Evolutionary conservation across 768 basidiomycete genomes (phyloP).

Genomic region (Lactarius vividus): DNA sequence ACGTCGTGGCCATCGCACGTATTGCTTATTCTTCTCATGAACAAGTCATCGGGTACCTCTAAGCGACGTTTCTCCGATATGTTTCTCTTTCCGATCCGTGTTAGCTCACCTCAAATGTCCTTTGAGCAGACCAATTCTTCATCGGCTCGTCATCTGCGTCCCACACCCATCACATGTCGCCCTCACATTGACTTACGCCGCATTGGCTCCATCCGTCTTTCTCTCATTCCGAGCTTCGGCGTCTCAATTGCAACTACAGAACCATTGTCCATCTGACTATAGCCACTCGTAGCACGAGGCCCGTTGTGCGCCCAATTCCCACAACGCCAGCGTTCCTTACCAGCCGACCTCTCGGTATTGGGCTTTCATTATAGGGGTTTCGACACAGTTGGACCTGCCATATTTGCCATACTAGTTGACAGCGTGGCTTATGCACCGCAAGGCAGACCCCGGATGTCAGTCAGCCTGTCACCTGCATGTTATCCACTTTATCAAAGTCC

Average conservation of each 20-base stretch:
- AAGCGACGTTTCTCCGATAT: constrained; percentile 1
- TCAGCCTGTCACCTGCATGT: background rate
- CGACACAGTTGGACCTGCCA: background rate
- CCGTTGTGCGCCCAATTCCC: background rate
- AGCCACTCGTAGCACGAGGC: constrained; percentile 14
- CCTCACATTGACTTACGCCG: constrained; percentile 10
- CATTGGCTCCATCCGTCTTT: constrained; percentile 12
- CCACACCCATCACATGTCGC: constrained; percentile 11
- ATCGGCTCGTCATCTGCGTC: constrained; percentile 2
- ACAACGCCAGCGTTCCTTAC: background rate
- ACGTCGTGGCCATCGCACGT: background rate
- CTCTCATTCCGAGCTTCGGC: background rate
- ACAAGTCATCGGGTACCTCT: background rate
- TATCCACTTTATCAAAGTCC: constrained; percentile 12
- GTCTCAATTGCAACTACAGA: background rate
- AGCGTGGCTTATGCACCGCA: background rate
- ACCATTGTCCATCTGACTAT: constrained; percentile 4
- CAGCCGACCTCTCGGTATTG: background rate
- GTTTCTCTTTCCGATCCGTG: constrained; percentile 14
- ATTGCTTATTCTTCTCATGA: constrained; percentile 7
- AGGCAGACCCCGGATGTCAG: background rate
- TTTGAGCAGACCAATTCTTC: background rate
- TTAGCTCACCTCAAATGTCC: background rate
- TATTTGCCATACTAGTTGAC: background rate
- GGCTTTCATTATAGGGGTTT: background rate